These are phyloP conservation scores for Cystobasidium slooffiae DNA, from an alignment of 1,284 basidiomycete genomes.

Conservation along the genomic window DNA sequence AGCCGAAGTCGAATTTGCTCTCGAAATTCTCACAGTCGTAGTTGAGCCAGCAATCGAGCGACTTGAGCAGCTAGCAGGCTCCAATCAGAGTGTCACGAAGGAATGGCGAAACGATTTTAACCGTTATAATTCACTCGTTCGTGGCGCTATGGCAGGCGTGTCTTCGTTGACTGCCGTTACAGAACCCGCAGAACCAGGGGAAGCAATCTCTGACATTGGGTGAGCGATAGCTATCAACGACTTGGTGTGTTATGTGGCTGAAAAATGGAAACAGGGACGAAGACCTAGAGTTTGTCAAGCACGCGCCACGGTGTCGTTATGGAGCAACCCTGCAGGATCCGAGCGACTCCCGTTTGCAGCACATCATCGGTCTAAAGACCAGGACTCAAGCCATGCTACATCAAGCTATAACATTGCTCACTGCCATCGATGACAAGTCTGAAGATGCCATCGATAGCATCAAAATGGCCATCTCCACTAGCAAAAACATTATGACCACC, in stretches of 20 bases:
- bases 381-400: constrained; percentile 74
- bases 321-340: constrained; percentile 77
- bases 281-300: constrained; percentile 55
- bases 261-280: constrained; percentile 52
- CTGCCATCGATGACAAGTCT: constrained; percentile 63
- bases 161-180: constrained; percentile 65
- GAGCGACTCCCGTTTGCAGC: constrained; percentile 74
- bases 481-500: constrained; percentile 74
- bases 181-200: constrained; percentile 63
- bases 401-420: constrained; percentile 64
- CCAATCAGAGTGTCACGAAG: constrained; percentile 61
- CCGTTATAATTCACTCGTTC: constrained; percentile 63
- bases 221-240: constrained; percentile 16
- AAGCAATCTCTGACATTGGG: constrained; percentile 66
- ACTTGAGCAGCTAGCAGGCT: constrained; percentile 62
- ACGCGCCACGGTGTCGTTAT: constrained; percentile 59
- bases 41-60: constrained; percentile 69
- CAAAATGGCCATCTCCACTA: constrained; percentile 63
- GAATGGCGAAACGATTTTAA: constrained; percentile 91
- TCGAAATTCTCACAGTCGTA: constrained; percentile 76
- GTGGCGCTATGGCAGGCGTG: constrained; percentile 73
- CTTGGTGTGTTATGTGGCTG: constrained; percentile 57
- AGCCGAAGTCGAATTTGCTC: constrained; percentile 78
- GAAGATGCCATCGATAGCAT: constrained; percentile 95
- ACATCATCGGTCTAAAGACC: constrained; percentile 65